Base-by-base conservation (phyloP, 2,329 filamentous ascomycete species). In the Fusarium neocosmosporiellum region DNA sequence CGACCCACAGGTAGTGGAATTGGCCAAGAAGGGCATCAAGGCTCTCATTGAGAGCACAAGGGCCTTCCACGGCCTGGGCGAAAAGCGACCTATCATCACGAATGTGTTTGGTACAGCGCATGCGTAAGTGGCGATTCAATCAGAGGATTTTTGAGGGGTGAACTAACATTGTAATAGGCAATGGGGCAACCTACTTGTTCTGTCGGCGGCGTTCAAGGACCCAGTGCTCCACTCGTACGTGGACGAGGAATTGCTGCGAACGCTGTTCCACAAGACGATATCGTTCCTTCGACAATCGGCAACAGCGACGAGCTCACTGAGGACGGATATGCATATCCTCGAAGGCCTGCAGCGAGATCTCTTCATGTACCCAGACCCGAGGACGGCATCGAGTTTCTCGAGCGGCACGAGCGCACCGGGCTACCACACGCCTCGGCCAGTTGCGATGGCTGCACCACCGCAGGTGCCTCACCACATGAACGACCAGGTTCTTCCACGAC, bases 41-140 rank as follows among this genome's bases (percentile, higher is more conserved):
- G 93, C 94, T 8, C 90, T 97, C 1, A 90, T 98, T 61, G 87
- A 93, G 78, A 98, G 96, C 80, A 98, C 96, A 0, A 88, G 90
- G 63, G 94, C 95, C 1, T 97, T 98, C 79, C 87, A 92, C 71
- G 86, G 86, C 2, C 86, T 93, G 29, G 85, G 89, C 18, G 82
- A 84, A n/a, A 83, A 88, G 69, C 89, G 94, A 33, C 90, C 93
- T 10, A 92, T 98, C 59, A 91, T 98, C 63, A 98, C 96, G n/a
- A 98, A 98, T 77, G 92, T 98, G 27, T 97, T 98, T 82, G 95
- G 96, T 60, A 98, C 96, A 20, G 93, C 95, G 70, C 96, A 98
- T 86, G 95, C 96, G 94, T 97, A 93, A 90, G 94, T 90, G 59
- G 14, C 37, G 3, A 39, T 33, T 22, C 34, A 16, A 16, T 13